phyloP scores from a whole-genome alignment of 352 stramenopile genomes.

The Globisporangium viniferum region DNA sequence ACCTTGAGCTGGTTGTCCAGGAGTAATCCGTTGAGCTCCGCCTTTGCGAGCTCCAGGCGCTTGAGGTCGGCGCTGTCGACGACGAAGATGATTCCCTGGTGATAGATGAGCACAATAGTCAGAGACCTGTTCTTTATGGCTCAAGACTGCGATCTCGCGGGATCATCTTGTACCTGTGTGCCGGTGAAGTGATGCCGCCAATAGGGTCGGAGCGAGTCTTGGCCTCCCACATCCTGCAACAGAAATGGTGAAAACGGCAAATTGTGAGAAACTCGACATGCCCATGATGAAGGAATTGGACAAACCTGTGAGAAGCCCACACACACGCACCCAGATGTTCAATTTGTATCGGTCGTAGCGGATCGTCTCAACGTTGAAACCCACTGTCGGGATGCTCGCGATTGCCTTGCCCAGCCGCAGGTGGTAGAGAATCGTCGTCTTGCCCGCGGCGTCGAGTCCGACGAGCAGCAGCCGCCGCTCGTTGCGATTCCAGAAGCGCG shows the following conservation, averaged over 20 bases:
- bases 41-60: constrained; percentile 64
- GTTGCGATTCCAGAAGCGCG: constrained; percentile 74
- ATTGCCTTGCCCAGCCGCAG: constrained; percentile 72
- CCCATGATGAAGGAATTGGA: neutral
- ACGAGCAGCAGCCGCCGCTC: constrained; percentile 74
- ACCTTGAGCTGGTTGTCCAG: constrained; percentile 66
- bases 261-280: neutral
- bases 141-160: neutral
- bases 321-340: constrained; percentile 61
- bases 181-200: constrained; percentile 85
- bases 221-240: constrained; percentile 70
- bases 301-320: neutral
- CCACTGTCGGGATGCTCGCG: constrained; percentile 74
- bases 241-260: neutral
- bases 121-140: neutral
- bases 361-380: constrained; percentile 83
- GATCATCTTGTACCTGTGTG: constrained; percentile 46
- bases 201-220: constrained; percentile 76
- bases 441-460: constrained; percentile 70
- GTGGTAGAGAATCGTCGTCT: constrained; percentile 84
- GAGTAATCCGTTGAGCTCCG: constrained; percentile 67
- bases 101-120: neutral
- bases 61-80: constrained; percentile 72
- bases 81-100: constrained; percentile 78
- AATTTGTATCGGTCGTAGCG: constrained; percentile 71